Percentiles rank a stretch among this genome's conserved stretches.
Evolutionary conservation across 805 yeast genomes (phyloP).

Genomic region (Lipomyces mesembrius): DNA sequence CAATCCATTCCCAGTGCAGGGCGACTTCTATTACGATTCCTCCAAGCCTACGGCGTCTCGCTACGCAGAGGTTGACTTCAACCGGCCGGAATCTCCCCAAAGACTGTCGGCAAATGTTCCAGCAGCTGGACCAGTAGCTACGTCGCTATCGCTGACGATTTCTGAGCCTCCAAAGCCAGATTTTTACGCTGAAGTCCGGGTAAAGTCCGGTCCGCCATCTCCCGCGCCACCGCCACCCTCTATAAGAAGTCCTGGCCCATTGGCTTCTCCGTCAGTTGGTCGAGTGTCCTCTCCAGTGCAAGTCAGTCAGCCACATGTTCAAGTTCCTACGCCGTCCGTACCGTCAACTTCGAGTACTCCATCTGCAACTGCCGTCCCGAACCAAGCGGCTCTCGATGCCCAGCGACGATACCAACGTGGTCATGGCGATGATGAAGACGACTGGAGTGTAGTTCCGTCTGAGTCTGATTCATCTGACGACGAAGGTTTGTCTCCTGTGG

Average conservation of each 20-base stretch:
- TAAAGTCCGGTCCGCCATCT: not conserved
- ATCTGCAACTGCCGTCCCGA: constrained; percentile 25
- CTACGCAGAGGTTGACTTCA: constrained; percentile 19
- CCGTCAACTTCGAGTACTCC: constrained; percentile 17
- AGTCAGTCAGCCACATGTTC: constrained; percentile 3
- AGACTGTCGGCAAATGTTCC: not conserved
- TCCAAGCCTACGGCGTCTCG: constrained; percentile 15
- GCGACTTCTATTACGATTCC: not conserved
- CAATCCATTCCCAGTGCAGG: constrained; percentile 32
- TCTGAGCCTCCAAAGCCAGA: constrained; percentile 2
- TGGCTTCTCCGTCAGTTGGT: not conserved
- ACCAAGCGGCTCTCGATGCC: constrained; percentile 39
- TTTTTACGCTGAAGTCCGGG: too few species aligned
- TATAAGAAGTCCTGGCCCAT: not conserved
- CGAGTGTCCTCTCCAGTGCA: not conserved
- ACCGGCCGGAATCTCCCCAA: constrained; percentile 21
- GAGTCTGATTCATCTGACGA: constrained; percentile 42
- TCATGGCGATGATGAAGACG: constrained; percentile 44
- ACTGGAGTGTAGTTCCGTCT: constrained; percentile 45
- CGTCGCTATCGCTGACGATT: constrained; percentile 16
- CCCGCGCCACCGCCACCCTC: not conserved
- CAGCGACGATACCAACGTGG: constrained; percentile 47
- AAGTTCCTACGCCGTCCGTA: constrained; percentile 18
- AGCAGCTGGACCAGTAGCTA: constrained; percentile 8
- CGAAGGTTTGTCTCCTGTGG: constrained; percentile 43